Evolutionary conservation across 306 rosid species (phyloP), one percentile per base, ranked within the genome.

Genomic region (Luffa acutangula): DNA sequence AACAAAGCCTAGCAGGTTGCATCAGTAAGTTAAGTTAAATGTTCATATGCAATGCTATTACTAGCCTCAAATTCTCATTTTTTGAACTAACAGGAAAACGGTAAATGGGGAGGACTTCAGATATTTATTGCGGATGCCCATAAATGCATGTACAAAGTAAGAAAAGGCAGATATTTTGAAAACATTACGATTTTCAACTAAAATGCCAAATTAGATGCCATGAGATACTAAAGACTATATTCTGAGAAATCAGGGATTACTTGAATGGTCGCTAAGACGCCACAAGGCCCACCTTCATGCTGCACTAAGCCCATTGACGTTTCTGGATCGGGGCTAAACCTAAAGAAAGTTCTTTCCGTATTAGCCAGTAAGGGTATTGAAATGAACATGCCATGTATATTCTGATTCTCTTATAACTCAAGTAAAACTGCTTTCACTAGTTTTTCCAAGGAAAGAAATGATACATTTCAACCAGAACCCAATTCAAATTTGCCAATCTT

Each of bases 281-380:
- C 99, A 88, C 99, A 95, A 75, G 99, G 99, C 80, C 99, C 97
- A 69, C 99, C 99, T 95, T 95, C 97, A 89, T 93, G 96, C 90
- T 95, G 99, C 91, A 95, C 99, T 75, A 95, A 88, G 76, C 99
- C 99, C 91, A 93, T 95, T 64, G 91, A 88, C 79, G 99, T 95
- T 87, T 91, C 92, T 80, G 91, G 89, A 85, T 89, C 93, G 83
- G 89, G 76, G 88, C 93, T 89, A 89, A 91, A 93, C 89, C 98
- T 93, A 79, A 59, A 83, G 63, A 85, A 80, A 81, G 83, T 81
- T 67, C 39, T 79, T 70, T 69, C n/a, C 39, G 72, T 53, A 85
- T 85, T 80, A 87, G 86, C 85, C 59, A 84, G 79, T 53, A 66
- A 62, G 66, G 82, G 81, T 54, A 83, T 73, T 81, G 14, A 82